phyloP scores from a whole-genome alignment of 1,284 basidiomycete genomes.

The Naganishia cerealis region DNA sequence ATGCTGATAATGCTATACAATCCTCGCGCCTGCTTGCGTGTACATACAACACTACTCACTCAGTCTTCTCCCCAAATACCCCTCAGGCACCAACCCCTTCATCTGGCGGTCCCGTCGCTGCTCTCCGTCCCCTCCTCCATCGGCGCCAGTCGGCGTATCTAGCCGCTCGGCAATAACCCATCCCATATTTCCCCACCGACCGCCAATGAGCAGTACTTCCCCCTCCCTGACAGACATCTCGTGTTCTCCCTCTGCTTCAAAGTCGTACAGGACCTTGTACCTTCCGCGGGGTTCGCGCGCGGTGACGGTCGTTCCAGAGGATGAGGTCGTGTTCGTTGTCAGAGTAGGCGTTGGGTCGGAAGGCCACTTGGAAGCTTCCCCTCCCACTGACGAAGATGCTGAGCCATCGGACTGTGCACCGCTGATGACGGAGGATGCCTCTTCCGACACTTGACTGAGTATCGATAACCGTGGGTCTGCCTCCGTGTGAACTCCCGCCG shows the following conservation, averaged over 20 bases:
- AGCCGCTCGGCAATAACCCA: constrained; percentile 49
- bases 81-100: constrained; percentile 51
- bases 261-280: constrained; percentile 48
- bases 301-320: constrained; percentile 6
- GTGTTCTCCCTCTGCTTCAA: constrained; percentile 48
- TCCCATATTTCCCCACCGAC: constrained; percentile 47
- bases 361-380: constrained; percentile 12
- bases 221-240: constrained; percentile 50
- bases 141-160: constrained; percentile 13
- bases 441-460: constrained; percentile 25
- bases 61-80: constrained; percentile 45
- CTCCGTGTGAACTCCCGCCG: neutral
- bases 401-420: constrained; percentile 12
- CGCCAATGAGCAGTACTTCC: constrained; percentile 47
- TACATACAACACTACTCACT: constrained; percentile 9
- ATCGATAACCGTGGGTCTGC: constrained; percentile 15
- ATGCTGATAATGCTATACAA: too few species aligned
- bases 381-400: neutral
- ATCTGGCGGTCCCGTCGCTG: constrained; percentile 6
- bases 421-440: constrained; percentile 1
- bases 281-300: constrained; percentile 44
- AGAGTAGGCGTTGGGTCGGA: neutral
- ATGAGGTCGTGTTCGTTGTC: neutral
- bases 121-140: constrained; percentile 18
- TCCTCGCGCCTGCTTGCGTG: too few species aligned